Base-by-base conservation (phyloP, 2,329 filamentous ascomycete genomes). In the Cadophora sp. region DNA sequence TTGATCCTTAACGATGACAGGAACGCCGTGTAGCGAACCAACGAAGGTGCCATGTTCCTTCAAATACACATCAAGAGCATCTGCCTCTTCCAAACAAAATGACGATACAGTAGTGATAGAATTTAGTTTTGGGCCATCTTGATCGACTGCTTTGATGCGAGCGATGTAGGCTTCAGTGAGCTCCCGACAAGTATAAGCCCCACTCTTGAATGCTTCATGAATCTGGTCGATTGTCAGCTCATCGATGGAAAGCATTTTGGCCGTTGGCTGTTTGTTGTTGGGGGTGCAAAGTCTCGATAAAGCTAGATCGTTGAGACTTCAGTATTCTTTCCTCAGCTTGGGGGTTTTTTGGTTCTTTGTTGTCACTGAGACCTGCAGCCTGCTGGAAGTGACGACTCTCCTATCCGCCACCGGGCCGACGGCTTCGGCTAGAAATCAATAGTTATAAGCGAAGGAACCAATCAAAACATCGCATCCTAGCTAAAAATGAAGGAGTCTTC, bases 1-100 rank as follows among this genome's bases (percentile, higher is more conserved):
- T 72, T 86, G 86, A 74, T 87, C 84, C 76, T 89, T 88, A 77
- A 88, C 82, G 22, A 88, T 76, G 50, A 88, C 83, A 0, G 86
- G 86, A 5, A 88, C 80, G 2, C 86, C 86, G 75, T 88, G 85
- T 0, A 87, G 78, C 4, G 83, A 45, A 4, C 75, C 73, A 20
- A 63, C 30, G 36, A 71, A 71, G 4, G 58, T 33, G 20, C 66
- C 64, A 48, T 69, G 53, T 16, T 64, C 48, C 27, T 62, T 60
- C 11, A 64, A 61, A 47, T 69, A 33, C 9, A 22, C 20, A 56
- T 69, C 68, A 7, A 70, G 24, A 8, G 39, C 55, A 33, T 59
- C 66, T 55, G 68, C 68, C 59, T 70, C 68, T 0, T 66, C 45
- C 7, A 69, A 41, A 33, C 58, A 62, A 20, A 43, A 50, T 1